A percentile compares a stretch with the other conserved stretches of the same genome.
Evolutionary conservation across 2,329 filamentous ascomycete species (phyloP).

Genomic region (Cladosporium cucumerinum): DNA sequence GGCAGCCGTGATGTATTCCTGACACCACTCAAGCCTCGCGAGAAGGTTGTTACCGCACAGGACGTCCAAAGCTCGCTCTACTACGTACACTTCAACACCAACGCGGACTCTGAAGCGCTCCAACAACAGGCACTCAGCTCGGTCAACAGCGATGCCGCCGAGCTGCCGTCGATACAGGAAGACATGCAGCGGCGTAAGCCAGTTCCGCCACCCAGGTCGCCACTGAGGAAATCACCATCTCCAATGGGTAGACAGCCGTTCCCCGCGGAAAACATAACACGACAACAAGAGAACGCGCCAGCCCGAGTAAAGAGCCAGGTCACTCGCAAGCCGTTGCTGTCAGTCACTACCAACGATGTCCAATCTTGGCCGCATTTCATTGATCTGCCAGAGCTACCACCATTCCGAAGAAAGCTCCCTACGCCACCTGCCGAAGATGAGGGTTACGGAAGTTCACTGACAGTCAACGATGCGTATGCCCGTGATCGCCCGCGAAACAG

Average conservation of each 20-base stretch:
- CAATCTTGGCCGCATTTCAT: conserved; percentile 5
- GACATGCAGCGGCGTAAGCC: conserved; percentile 22
- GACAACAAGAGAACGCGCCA: conserved; percentile 9
- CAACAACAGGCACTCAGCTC: conserved; percentile 20
- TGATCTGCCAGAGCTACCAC: conserved; percentile 23
- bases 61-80: conserved; percentile 87
- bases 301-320: conserved; percentile 20
- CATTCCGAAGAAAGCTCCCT: conserved; percentile 23
- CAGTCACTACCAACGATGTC: not conserved
- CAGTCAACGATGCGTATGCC: conserved; percentile 25
- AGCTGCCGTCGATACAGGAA: conserved; percentile 20
- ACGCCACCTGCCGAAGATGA: conserved; percentile 27
- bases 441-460: conserved; percentile 21
- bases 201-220: conserved; percentile 19
- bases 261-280: conserved; percentile 18
- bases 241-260: conserved; percentile 23
- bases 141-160: conserved; percentile 23
- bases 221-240: conserved; percentile 14
- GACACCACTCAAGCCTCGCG: conserved; percentile 81
- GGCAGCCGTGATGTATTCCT: conserved; percentile 91
- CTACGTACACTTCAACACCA: conserved; percentile 73
- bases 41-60: conserved; percentile 82
- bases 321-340: conserved; percentile 26
- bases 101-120: conserved; percentile 53
- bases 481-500: conserved; percentile 25